Evolutionary conservation across 1,284 basidiomycete species (phyloP).

Genomic region (Apiotrichum porosum): DNA sequence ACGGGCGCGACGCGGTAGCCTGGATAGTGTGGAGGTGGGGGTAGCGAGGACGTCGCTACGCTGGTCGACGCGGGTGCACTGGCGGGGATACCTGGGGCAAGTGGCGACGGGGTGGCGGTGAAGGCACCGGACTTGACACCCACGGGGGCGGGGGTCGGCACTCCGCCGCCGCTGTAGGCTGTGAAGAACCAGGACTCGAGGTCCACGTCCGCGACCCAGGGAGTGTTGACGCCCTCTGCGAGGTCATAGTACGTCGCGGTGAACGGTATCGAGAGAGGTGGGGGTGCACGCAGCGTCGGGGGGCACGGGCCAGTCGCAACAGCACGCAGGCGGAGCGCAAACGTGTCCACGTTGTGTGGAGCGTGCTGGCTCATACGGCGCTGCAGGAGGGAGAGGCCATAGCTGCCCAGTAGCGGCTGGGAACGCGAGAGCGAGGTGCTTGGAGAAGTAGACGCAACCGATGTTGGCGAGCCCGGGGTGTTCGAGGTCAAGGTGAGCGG

Average conservation of each 20-base stretch:
- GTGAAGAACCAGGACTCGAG: slow-evolving; percentile 36
- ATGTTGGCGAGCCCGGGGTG: neutral
- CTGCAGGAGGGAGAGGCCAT: slow-evolving; percentile 40
- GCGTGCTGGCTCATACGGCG: slow-evolving; percentile 39
- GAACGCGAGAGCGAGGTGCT: slow-evolving; percentile 35
- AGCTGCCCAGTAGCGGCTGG: slow-evolving; percentile 40
- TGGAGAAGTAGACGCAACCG: slow-evolving; percentile 3
- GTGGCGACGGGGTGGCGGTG: neutral
- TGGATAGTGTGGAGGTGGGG: slow-evolving; percentile 46
- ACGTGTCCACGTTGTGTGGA: slow-evolving; percentile 26
- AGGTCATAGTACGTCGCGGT: slow-evolving; percentile 45
- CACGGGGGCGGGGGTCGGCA: neutral
- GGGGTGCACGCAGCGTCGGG: slow-evolving; percentile 29
- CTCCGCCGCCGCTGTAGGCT: slow-evolving; percentile 2
- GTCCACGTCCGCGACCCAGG: slow-evolving; percentile 46
- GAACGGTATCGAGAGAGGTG: slow-evolving; percentile 35
- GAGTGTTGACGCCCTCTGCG: slow-evolving; percentile 25
- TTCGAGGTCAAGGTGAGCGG: neutral
- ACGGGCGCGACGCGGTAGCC: slow-evolving; percentile 52
- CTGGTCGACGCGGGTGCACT: neutral
- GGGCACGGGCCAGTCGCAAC: slow-evolving; percentile 21
- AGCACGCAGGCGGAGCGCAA: slow-evolving; percentile 24
- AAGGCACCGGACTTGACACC: neutral
- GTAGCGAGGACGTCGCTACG: neutral
- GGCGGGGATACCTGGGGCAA: neutral